These are phyloP conservation scores for Rhodotorula sphaerocarpa DNA, from an alignment of 768 basidiomycete genomes.

Conservation along the genomic window DNA sequence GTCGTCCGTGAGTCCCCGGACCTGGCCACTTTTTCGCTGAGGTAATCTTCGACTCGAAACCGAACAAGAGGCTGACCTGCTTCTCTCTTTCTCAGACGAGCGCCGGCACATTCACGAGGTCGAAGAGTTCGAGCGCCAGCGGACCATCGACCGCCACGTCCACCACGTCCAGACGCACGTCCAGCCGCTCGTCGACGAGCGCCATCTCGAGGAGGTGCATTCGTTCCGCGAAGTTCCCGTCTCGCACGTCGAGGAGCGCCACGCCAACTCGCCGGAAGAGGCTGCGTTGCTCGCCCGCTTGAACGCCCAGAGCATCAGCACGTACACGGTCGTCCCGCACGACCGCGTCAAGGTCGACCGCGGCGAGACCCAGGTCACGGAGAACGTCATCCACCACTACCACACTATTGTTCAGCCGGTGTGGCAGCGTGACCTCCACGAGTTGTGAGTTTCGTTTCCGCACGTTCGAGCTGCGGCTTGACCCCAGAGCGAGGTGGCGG, in stretches of 20 bases:
- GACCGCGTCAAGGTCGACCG: slow-evolving; percentile 21
- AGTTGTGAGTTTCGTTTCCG: slow-evolving; percentile 3
- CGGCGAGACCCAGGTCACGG: slow-evolving; percentile 26
- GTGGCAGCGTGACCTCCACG: slow-evolving; percentile 30
- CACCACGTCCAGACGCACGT: slow-evolving; percentile 27
- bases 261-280: slow-evolving; percentile 22
- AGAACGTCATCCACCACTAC: slow-evolving; percentile 20
- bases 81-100: slow-evolving; percentile 7
- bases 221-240: slow-evolving; percentile 31
- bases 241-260: slow-evolving; percentile 18
- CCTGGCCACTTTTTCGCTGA: too few relatives aligned
- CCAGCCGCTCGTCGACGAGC: slow-evolving; percentile 29
- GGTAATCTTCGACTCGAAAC: background rate
- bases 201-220: slow-evolving; percentile 22
- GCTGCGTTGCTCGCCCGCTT: slow-evolving; percentile 12
- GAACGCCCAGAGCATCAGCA: slow-evolving; percentile 15
- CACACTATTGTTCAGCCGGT: slow-evolving; percentile 27
- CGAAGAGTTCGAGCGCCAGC: slow-evolving; percentile 25
- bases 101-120: slow-evolving; percentile 25
- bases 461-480: background rate
- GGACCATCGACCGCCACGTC: slow-evolving; percentile 18
- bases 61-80: background rate
- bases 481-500: too few relatives aligned
- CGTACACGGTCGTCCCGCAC: slow-evolving; percentile 27
- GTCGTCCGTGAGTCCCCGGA: slow-evolving; percentile 16